These are phyloP conservation scores for Sicyos edulis DNA, from an alignment of 306 rosid genomes.

Conservation along the genomic window DNA sequence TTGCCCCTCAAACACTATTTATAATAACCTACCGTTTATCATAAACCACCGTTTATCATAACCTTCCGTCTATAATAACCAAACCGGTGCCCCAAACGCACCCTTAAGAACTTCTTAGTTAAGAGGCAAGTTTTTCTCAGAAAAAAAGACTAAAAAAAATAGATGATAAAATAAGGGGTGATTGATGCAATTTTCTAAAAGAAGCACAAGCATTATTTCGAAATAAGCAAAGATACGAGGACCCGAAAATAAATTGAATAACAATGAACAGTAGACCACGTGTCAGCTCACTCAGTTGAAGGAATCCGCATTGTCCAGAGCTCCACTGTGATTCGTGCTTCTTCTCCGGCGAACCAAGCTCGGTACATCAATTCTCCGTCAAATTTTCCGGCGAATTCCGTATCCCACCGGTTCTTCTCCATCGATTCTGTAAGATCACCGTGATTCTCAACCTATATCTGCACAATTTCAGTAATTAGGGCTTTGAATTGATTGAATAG, in stretches of 20 bases:
- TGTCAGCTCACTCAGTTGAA: slow-evolving; percentile 25
- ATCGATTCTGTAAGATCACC: slow-evolving; percentile 28
- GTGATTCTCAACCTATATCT: neutral
- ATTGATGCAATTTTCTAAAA: too few relatives aligned
- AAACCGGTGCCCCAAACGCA: too few relatives aligned
- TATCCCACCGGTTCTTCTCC: slow-evolving; percentile 24
- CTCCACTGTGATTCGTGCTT: slow-evolving; percentile 27
- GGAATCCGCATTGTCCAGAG: slow-evolving; percentile 21
- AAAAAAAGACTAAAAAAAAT: too few relatives aligned
- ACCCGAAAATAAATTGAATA: neutral
- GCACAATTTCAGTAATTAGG: slow-evolving; percentile 4
- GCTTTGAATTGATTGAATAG: neutral
- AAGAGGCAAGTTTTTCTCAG: too few relatives aligned
- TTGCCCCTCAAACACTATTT: too few relatives aligned
- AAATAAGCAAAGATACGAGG: neutral
- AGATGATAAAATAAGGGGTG: too few relatives aligned
- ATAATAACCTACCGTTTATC: too few relatives aligned
- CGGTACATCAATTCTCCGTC: slow-evolving; percentile 23
- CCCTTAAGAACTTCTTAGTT: too few relatives aligned
- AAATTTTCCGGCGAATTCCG: slow-evolving; percentile 22
- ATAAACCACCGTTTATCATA: too few relatives aligned
- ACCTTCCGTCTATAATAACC: too few relatives aligned
- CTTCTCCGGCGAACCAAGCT: slow-evolving; percentile 23
- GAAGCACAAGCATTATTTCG: neutral
- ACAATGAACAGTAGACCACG: slow-evolving; percentile 24